A percentile compares a stretch with the other conserved stretches of the same genome.
These are phyloP conservation scores for Sclerotinia glacialis DNA, from an alignment of 2,329 filamentous ascomycete genomes.

Conservation along the genomic window DNA sequence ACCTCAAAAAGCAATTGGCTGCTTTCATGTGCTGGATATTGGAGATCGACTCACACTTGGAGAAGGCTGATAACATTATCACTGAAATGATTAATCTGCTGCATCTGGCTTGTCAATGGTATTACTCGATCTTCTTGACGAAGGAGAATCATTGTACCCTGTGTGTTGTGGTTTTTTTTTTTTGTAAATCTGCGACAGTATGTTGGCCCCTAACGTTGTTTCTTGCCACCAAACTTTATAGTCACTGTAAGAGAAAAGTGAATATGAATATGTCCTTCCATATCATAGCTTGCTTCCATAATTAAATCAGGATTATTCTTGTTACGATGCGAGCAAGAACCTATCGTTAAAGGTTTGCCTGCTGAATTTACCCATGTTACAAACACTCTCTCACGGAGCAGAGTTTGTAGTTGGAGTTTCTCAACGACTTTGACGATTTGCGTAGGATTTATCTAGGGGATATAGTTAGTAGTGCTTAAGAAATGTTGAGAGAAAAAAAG, in stretches of 20 bases:
- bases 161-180: slow-evolving; percentile 8
- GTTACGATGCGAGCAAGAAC: not conserved
- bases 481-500: not conserved
- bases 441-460: not conserved
- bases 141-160: not conserved
- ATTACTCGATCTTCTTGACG: slow-evolving; percentile 8
- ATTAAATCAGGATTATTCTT: not conserved
- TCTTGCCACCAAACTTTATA: not conserved
- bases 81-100: slow-evolving; percentile 13
- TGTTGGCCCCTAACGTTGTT: slow-evolving; percentile 14
- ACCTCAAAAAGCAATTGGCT: too few species aligned
- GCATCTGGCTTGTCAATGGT: not conserved
- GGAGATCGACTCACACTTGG: too few species aligned
- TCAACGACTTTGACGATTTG: not conserved
- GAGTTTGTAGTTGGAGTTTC: not conserved
- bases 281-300: not conserved
- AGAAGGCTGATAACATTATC: slow-evolving; percentile 3
- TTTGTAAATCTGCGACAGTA: slow-evolving; percentile 18
- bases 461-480: not conserved
- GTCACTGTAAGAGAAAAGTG: not conserved
- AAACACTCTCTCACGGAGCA: slow-evolving; percentile 8
- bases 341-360: not conserved
- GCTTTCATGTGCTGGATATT: too few species aligned
- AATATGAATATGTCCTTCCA: not conserved
- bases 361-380: slow-evolving; percentile 8